These are phyloP conservation scores for Teratosphaeria epicoccoides DNA, from an alignment of 2,329 filamentous ascomycete species.

Conservation along the genomic window DNA sequence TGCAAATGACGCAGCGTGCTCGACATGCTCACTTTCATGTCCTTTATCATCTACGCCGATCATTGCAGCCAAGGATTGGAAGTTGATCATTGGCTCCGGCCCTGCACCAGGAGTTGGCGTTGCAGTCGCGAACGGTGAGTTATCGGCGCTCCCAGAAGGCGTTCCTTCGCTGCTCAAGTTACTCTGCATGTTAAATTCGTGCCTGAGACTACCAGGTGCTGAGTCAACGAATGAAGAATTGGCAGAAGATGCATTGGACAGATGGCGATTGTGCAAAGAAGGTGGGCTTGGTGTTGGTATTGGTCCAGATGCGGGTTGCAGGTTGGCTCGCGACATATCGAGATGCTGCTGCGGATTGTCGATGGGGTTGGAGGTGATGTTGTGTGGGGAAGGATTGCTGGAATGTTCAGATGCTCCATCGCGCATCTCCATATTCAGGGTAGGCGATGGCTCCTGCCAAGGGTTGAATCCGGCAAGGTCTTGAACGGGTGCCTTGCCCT, in stretches of 20 bases:
- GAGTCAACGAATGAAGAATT: constrained; percentile 68
- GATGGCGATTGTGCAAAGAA: constrained; percentile 57
- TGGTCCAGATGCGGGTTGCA: constrained; percentile 24
- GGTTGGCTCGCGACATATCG: constrained; percentile 34
- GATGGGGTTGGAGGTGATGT: neutral
- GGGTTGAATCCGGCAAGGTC: constrained; percentile 34
- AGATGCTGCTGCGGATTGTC: constrained; percentile 37
- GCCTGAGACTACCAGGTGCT: constrained; percentile 31
- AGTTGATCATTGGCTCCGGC: constrained; percentile 80
- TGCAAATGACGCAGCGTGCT: constrained; percentile 20
- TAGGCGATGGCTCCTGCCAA: constrained; percentile 33
- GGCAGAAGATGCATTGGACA: constrained; percentile 78
- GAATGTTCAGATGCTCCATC: constrained; percentile 11
- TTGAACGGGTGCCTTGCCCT: constrained; percentile 39
- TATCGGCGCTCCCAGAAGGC: constrained; percentile 19
- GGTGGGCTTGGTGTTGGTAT: constrained; percentile 16
- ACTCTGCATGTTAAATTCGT: constrained; percentile 22
- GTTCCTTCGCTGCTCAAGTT: constrained; percentile 45
- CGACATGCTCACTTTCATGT: constrained; percentile 29
- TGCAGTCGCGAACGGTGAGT: constrained; percentile 27
- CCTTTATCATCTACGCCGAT: constrained; percentile 56
- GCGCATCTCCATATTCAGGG: constrained; percentile 26
- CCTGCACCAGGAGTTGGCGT: constrained; percentile 43
- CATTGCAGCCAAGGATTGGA: constrained; percentile 74
- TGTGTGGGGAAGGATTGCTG: constrained; percentile 11